A percentile compares a stretch with the other conserved stretches of the same genome.
Conservation (phyloP, 176 grass and related monocot species). For the Eragrostis nindensis region DNA sequence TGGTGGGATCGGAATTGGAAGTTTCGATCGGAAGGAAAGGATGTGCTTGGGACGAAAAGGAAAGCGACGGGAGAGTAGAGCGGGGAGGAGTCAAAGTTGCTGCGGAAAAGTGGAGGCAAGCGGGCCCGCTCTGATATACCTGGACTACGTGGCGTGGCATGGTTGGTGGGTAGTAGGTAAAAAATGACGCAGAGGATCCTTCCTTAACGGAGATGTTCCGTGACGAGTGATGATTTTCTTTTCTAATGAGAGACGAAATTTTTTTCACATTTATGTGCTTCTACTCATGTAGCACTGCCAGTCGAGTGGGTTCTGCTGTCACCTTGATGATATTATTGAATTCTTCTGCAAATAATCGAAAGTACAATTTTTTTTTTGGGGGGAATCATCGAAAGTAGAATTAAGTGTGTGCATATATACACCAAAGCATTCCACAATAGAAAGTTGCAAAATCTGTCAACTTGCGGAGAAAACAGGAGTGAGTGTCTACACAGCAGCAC, state of each 20-base stretch:
- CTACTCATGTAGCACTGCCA: background rate
- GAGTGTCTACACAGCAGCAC: background rate
- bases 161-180: background rate
- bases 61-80: background rate
- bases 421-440: background rate
- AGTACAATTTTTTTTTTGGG: no score
- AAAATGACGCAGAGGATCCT: background rate
- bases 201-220: background rate
- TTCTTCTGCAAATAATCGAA: background rate
- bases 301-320: background rate
- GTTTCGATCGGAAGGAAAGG: constrained; percentile 43
- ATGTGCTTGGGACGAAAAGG: background rate
- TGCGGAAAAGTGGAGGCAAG: background rate
- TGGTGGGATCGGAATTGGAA: constrained; percentile 42
- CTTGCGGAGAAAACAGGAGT: background rate
- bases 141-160: background rate
- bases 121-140: background rate
- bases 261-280: background rate
- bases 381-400: no score
- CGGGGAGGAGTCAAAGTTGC: constrained; percentile 6
- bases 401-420: background rate
- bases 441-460: background rate
- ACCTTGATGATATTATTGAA: background rate
- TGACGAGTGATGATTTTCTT: background rate
- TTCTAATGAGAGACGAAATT: background rate